Conservation (phyloP, 148 eudicot species). For the Fagopyrum homotropicum region DNA sequence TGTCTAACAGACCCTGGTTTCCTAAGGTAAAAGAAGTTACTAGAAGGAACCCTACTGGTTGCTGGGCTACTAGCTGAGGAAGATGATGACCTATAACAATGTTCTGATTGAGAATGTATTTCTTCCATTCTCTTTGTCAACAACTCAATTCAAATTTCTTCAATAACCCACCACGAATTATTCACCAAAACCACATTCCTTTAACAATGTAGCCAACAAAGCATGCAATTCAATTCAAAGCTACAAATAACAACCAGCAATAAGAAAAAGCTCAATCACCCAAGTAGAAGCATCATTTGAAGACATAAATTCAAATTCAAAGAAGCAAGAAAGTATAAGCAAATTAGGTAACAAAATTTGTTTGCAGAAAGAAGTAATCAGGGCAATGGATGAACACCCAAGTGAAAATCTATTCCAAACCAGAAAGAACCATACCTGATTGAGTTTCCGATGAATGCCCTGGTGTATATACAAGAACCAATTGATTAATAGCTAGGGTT, state of each 20-base stretch:
- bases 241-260: neutral
- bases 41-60: conserved; percentile 73
- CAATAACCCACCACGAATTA: conserved; percentile 2
- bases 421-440: neutral
- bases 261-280: neutral
- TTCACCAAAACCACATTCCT: neutral
- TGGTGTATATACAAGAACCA: neutral
- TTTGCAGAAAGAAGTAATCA: neutral
- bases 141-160: neutral
- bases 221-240: neutral
- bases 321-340: too few species aligned
- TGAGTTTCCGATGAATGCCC: neutral
- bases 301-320: too few species aligned
- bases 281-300: neutral
- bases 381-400: neutral
- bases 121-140: conserved; percentile 50
- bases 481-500: neutral
- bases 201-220: neutral
- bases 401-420: too few species aligned
- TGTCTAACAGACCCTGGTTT: conserved; percentile 81
- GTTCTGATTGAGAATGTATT: conserved; percentile 82
- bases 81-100: conserved; percentile 80
- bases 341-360: neutral
- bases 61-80: conserved; percentile 96
- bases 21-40: conserved; percentile 80